These are phyloP conservation scores for Linderniella brevidens DNA, from an alignment of 257 asterid species.

Conservation along the genomic window DNA sequence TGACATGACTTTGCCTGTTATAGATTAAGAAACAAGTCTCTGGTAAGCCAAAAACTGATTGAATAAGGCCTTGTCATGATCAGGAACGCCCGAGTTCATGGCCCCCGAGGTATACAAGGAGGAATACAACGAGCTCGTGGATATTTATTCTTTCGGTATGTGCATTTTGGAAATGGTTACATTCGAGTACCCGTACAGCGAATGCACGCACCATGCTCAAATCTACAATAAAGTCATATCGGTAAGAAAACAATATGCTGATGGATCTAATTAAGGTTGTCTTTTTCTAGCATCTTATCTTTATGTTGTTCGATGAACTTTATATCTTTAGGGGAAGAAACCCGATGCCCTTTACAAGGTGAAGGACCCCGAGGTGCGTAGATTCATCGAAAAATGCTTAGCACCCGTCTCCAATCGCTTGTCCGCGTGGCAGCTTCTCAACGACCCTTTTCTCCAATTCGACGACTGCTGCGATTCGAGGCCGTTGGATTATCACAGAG, in stretches of 20 bases:
- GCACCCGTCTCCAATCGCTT: slow-evolving; percentile 56
- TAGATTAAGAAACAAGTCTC: no score
- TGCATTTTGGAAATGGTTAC: slow-evolving; percentile 87
- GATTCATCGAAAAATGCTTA: slow-evolving; percentile 78
- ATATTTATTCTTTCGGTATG: slow-evolving; percentile 79
- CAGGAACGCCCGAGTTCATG: slow-evolving; percentile 92
- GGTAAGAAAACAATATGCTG: slow-evolving; percentile 38
- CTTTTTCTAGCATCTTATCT: neutral
- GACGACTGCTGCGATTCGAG: slow-evolving; percentile 36
- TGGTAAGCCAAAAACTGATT: no score
- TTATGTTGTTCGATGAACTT: slow-evolving; percentile 2
- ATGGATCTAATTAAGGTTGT: neutral
- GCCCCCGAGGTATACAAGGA: slow-evolving; percentile 81
- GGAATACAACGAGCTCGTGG: slow-evolving; percentile 77
- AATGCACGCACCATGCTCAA: slow-evolving; percentile 82
- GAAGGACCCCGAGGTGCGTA: slow-evolving; percentile 60
- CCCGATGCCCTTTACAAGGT: slow-evolving; percentile 74
- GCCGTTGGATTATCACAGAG: slow-evolving; percentile 23
- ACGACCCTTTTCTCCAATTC: slow-evolving; percentile 61
- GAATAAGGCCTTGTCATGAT: neutral
- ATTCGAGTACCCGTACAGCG: slow-evolving; percentile 76
- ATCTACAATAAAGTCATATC: slow-evolving; percentile 78
- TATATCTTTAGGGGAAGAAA: slow-evolving; percentile 48
- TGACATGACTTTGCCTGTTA: neutral
- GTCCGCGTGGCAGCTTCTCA: slow-evolving; percentile 78